phyloP scores from a whole-genome alignment of 2,329 filamentous ascomycete genomes.

The Zymoseptoria pseudotritici region DNA sequence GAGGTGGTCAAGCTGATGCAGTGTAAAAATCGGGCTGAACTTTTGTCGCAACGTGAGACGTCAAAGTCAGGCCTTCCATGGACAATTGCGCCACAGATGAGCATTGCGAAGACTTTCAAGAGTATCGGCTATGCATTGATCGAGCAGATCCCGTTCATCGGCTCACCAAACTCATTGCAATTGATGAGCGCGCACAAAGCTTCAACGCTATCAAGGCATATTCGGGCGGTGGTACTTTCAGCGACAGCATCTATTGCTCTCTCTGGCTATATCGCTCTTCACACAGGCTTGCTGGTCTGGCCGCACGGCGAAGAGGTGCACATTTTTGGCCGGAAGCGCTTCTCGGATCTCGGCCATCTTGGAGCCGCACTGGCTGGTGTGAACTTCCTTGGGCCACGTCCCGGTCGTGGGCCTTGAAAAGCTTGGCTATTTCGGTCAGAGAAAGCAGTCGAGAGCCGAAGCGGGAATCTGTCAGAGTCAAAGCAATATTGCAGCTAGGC shows the following conservation, averaged over 20 bases:
- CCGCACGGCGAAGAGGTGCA: slow-evolving; percentile 28
- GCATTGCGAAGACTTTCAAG: slow-evolving; percentile 6
- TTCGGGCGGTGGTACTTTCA: slow-evolving; percentile 15
- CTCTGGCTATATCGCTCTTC: slow-evolving; percentile 16
- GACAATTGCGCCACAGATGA: slow-evolving; percentile 6
- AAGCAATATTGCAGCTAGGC: neutral
- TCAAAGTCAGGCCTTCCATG: slow-evolving; percentile 21
- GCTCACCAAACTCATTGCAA: slow-evolving; percentile 6
- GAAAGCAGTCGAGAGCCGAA: neutral
- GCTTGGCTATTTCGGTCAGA: neutral
- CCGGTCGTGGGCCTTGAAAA: neutral
- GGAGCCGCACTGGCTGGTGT: slow-evolving; percentile 27
- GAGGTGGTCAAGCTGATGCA: slow-evolving; percentile 15
- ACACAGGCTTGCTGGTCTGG: slow-evolving; percentile 22
- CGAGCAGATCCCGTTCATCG: slow-evolving; percentile 19
- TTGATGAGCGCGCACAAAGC: slow-evolving; percentile 9
- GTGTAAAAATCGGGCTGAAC: slow-evolving; percentile 4
- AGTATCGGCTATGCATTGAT: slow-evolving; percentile 11
- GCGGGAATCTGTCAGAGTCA: neutral
- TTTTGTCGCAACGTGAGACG: slow-evolving; percentile 1
- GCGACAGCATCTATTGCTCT: slow-evolving; percentile 12
- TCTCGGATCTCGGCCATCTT: slow-evolving; percentile 29
- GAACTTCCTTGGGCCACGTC: slow-evolving; percentile 8
- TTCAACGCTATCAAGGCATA: slow-evolving; percentile 14
- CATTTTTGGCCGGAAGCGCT: slow-evolving; percentile 28